Evolutionary conservation across 2,329 filamentous ascomycete species (phyloP), one percentile per base, ranked within the genome.

Genomic region (Pyrenochaeta sp.): DNA sequence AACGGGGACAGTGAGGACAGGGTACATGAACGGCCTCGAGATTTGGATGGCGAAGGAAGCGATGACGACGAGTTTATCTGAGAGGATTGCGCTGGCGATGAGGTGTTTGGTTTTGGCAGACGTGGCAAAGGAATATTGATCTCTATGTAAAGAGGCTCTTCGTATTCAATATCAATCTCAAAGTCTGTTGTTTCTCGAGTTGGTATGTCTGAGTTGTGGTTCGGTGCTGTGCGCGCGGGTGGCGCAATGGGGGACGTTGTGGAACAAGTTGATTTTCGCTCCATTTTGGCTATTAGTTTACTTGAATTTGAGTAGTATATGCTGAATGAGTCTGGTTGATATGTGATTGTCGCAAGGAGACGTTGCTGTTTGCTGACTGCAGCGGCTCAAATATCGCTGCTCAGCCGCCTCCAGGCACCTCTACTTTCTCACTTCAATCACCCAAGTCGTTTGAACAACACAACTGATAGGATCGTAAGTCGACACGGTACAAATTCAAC

Each of bases 41-140:
- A 32, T 47, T 50, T 54, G 4, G 54, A n/a, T 41, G 47, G 21
- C n/a, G 29, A 10, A 36, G 33, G 40, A 9, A 37, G 31, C n/a
- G 20, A 27, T 7, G 32, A 18, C 6, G 35, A 17, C 4, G 12
- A 17, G 27, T 18, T 15, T 20, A 36, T 12, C 29, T 31, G 36
- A 15, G 42, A 17, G 32, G 60, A 50, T 49, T 50, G 36, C 9
- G 46, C 33, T 18, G 49, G 54, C 42, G 60, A 48, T 14, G 59
- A 17, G 23, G 46, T 29, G 31, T 35, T 36, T 11, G 42, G 10
- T 39, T 48, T 51, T 3, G 62, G 60, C 12, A 72, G 17, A 2
- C 45, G 49, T 10, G 71, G 71, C 0, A 74, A 57, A 3, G 70
- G 70, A 21, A 74, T 73, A 48, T 69, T 67, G 37, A 74, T 74